Conservation (phyloP, 2,329 filamentous ascomycete genomes). For the Colletotrichum viniferum region DNA sequence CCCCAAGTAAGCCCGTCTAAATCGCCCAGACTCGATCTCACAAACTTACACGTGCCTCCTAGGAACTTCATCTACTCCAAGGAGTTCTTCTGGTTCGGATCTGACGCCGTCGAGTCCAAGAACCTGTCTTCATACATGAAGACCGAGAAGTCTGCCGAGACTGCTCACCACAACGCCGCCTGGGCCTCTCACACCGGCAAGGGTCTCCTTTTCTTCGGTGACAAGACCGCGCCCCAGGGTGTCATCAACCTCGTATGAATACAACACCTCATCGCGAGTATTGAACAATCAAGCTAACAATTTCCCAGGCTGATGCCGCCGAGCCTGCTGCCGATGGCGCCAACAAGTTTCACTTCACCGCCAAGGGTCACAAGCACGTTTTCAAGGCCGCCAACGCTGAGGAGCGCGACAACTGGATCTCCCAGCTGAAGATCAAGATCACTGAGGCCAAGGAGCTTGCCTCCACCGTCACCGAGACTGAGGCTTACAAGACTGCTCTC, state of each 20-base stretch:
- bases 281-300: slow-evolving; percentile 29
- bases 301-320: slow-evolving; percentile 57
- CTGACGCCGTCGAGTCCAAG: slow-evolving; percentile 75
- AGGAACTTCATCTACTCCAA: slow-evolving; percentile 91
- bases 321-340: slow-evolving; percentile 78
- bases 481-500: slow-evolving; percentile 86
- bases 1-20: slow-evolving; percentile 77
- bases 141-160: slow-evolving; percentile 80
- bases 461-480: slow-evolving; percentile 74
- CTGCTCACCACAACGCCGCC: slow-evolving; percentile 79
- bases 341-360: slow-evolving; percentile 84
- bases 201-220: slow-evolving; percentile 89
- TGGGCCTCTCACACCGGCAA: slow-evolving; percentile 96
- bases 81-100: slow-evolving; percentile 89
- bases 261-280: neutral
- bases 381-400: slow-evolving; percentile 80
- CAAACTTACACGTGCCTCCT: slow-evolving; percentile 27
- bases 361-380: slow-evolving; percentile 87
- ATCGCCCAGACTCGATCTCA: too few relatives aligned
- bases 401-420: slow-evolving; percentile 93
- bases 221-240: slow-evolving; percentile 81
- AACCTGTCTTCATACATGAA: slow-evolving; percentile 79
- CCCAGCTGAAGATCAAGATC: slow-evolving; percentile 80
- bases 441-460: slow-evolving; percentile 84
- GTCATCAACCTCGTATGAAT: slow-evolving; percentile 82